These are phyloP conservation scores for Podochytrium sp. DNA, from an alignment of 192 early-diverging fungal genomes.

Conservation along the genomic window DNA sequence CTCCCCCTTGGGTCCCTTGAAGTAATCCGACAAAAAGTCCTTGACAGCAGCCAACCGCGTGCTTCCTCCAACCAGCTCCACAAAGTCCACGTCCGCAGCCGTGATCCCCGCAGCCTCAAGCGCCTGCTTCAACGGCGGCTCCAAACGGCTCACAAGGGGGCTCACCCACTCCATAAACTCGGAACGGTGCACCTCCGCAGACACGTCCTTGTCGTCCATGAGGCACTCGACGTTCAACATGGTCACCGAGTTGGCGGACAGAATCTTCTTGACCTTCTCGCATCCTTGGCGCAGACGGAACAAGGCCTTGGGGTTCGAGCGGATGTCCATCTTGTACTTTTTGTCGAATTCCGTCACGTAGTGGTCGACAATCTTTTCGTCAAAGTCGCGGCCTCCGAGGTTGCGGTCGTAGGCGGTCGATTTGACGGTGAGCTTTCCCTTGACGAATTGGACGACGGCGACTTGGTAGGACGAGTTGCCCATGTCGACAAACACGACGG, in stretches of 20 bases:
- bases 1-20: conserved; percentile 59
- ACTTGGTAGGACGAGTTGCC: conserved; percentile 89
- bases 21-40: conserved; percentile 84
- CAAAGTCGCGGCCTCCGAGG: conserved; percentile 96
- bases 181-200: conserved; percentile 75
- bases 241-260: conserved; percentile 89
- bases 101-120: conserved; percentile 75
- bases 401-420: conserved; percentile 90
- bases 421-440: conserved; percentile 94
- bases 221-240: conserved; percentile 94
- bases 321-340: conserved; percentile 96
- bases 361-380: conserved; percentile 85
- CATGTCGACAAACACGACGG: conserved; percentile 92
- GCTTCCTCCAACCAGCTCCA: conserved; percentile 93
- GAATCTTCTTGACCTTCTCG: conserved; percentile 97
- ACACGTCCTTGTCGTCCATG: conserved; percentile 95
- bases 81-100: conserved; percentile 85
- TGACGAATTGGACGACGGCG: conserved; percentile 88
- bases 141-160: conserved; percentile 73
- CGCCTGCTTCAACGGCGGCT: conserved; percentile 75
- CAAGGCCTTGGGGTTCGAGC: conserved; percentile 83
- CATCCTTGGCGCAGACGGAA: conserved; percentile 86
- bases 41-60: conserved; percentile 96
- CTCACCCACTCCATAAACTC: conserved; percentile 85
- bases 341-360: conserved; percentile 86